Evolutionary conservation across 208 protist species (phyloP), one percentile per base, ranked within the genome.

Genomic region (Phytomonas sp.): DNA sequence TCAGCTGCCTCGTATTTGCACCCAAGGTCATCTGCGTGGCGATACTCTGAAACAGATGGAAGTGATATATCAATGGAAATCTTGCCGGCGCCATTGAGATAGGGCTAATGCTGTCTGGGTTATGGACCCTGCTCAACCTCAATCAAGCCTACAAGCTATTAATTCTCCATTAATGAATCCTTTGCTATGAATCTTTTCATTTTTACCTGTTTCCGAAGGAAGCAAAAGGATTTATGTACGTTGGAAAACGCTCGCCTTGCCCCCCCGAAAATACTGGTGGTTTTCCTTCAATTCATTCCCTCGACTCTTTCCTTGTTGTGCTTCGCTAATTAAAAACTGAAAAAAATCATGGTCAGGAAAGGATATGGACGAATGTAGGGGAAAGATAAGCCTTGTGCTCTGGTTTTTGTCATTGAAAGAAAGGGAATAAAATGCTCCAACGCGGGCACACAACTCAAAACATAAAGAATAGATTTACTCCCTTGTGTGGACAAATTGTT

Each of bases 41-140:
- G 51, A 99, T 98, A 36, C 92, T 76, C 83, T 99, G 94, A 8
- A 95, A 97, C 9, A 99, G 80, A 73, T 99, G 98, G 11, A 99
- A 78, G 71, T 99, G 97, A 79, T 99, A 99, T 0, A 99, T 79
- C n/a, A 61, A 99, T 98, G 13, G 97, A 98, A 2, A 98, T 99
- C 79, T 99, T 99, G 34, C 98, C 97, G 26, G 96, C 97, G 67
- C 97, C 98, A 80, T 99, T 97, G 28, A 99, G 89, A 26, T 96
- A 96, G 33, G 98, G 78, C 70, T n/a, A n/a, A n/a, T n/a, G n/a
- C n/a, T n/a, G n/a, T n/a, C n/a, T n/a, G n/a, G n/a, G n/a, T n/a
- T n/a, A n/a, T n/a, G n/a, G n/a, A n/a, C n/a, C n/a, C n/a, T n/a
- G n/a, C n/a, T n/a, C n/a, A n/a, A n/a, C n/a, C n/a, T n/a, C n/a